phyloP scores from a whole-genome alignment of 2,329 filamentous ascomycete species.

The Hymenoscyphus fructigenus region DNA sequence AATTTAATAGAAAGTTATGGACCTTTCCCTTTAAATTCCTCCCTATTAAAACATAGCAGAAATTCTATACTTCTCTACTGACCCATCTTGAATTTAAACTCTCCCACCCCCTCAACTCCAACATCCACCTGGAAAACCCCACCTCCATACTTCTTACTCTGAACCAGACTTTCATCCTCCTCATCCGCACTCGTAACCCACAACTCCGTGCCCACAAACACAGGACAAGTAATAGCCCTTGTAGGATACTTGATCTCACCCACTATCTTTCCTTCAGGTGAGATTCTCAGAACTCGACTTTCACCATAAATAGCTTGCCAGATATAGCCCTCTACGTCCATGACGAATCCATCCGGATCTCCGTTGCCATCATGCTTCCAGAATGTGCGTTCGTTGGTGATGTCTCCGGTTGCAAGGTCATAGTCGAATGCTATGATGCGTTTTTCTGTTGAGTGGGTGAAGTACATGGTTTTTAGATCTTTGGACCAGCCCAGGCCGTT shows the following conservation, averaged over 20 bases:
- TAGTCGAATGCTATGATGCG: slow-evolving; percentile 77
- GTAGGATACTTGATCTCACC: slow-evolving; percentile 78
- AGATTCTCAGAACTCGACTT: slow-evolving; percentile 70
- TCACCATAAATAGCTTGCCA: slow-evolving; percentile 89
- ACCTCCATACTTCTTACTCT: slow-evolving; percentile 68
- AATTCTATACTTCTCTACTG: not conserved
- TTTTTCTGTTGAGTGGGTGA: slow-evolving; percentile 73
- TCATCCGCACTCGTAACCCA: slow-evolving; percentile 76
- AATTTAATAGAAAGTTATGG: no score
- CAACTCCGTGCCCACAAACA: slow-evolving; percentile 72
- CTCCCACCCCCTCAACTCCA: slow-evolving; percentile 62
- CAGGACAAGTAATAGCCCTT: slow-evolving; percentile 74
- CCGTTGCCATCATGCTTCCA: slow-evolving; percentile 63
- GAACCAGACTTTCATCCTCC: slow-evolving; percentile 62
- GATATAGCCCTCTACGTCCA: slow-evolving; percentile 81
- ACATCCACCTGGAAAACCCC: slow-evolving; percentile 76
- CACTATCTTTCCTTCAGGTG: slow-evolving; percentile 63
- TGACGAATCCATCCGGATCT: slow-evolving; percentile 79
- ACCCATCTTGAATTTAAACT: slow-evolving; percentile 59
- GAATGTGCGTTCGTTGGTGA: slow-evolving; percentile 69
- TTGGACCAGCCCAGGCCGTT: slow-evolving; percentile 82
- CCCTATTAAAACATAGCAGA: no score
- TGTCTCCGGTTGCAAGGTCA: slow-evolving; percentile 58
- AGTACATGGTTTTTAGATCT: slow-evolving; percentile 66
- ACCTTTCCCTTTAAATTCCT: no score